A percentile compares a stretch with the other conserved stretches of the same genome.
These are phyloP conservation scores for Straminergon stramineum DNA, from an alignment of 225 moss, liverwort and hornwort genomes.

Conservation along the genomic window DNA sequence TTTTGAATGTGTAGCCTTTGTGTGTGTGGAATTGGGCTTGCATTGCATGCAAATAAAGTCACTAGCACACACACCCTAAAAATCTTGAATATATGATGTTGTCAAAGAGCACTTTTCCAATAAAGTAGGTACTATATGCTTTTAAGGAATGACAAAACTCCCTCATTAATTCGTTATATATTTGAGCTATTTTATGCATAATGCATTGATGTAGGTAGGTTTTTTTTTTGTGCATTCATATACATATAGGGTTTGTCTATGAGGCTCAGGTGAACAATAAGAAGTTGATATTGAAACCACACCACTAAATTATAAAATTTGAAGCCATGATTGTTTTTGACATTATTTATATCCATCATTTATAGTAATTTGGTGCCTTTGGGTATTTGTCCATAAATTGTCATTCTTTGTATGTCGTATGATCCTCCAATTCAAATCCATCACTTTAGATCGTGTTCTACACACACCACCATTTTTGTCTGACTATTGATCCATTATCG, in stretches of 20 bases:
- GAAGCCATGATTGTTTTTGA: neutral
- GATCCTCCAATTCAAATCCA: neutral
- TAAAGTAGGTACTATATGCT: neutral
- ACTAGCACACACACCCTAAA: neutral
- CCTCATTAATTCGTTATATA: neutral
- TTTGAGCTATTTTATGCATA: neutral
- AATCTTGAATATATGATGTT: neutral
- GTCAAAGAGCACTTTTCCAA: neutral
- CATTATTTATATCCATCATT: neutral
- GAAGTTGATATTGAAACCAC: too few relatives aligned
- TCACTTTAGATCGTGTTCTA: accelerated
- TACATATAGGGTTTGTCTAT: too few relatives aligned
- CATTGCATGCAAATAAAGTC: neutral
- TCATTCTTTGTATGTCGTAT: neutral
- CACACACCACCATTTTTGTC: neutral
- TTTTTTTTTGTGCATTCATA: too few relatives aligned
- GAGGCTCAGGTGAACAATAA: too few relatives aligned
- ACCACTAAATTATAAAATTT: too few relatives aligned
- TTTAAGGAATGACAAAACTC: neutral
- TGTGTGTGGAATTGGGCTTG: too few relatives aligned
- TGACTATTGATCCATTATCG: neutral
- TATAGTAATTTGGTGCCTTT: neutral
- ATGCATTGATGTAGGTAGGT: neutral
- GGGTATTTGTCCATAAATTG: neutral
- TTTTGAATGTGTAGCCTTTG: neutral